Base-by-base conservation (phyloP, 805 yeast species). In the Kuraishia hungarica region DNA sequence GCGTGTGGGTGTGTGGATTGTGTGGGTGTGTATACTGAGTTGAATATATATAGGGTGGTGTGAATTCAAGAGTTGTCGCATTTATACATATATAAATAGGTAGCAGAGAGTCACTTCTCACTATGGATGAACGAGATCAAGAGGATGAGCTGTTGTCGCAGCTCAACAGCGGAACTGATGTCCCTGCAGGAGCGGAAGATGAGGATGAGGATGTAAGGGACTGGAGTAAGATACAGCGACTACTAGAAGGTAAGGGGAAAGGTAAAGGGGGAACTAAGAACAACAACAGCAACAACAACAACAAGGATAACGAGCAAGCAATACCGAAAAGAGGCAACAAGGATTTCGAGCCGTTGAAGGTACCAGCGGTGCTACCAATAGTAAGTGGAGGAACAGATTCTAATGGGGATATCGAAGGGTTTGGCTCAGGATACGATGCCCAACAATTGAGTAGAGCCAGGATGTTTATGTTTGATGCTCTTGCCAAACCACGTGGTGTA, bases 291-390 rank as follows among this genome's bases (percentile, higher is more conserved):
- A n/a, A n/a, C 35, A 51, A 54, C 47, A 52, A 48, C 28, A 29
- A 4, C 24, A 24, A n/a, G 51, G 43, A 35, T 15, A 6, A 35
- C n/a, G 43, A 6, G 8, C 43, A 8, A 53, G 54, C 55, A 58
- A 48, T 84, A 1, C 92, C 92, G 2, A 86, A 83, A 60, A 72
- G 93, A 57, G 96, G 97, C 1, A 91, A 83, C 56, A 92, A 92
- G 65, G 96, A 89, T 60, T 87, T 83, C 60, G 96, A 84, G 57
- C 96, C 96, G 0, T 53, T 69, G 39, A 35, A 13, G 4, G 24
- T 28, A 6, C 23, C 57, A 2, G 56, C 57, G 2, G 57, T 7
- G 13, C 13, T n/a, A n/a, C n/a, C n/a, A 26, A 10, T 10, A 26
- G 29, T 10, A 26, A 6, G 10, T 26, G 29, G 29, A 26, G 29